Evolutionary conservation across 2,329 filamentous ascomycete genomes (phyloP).

Genomic region (Colletotrichum sp.): DNA sequence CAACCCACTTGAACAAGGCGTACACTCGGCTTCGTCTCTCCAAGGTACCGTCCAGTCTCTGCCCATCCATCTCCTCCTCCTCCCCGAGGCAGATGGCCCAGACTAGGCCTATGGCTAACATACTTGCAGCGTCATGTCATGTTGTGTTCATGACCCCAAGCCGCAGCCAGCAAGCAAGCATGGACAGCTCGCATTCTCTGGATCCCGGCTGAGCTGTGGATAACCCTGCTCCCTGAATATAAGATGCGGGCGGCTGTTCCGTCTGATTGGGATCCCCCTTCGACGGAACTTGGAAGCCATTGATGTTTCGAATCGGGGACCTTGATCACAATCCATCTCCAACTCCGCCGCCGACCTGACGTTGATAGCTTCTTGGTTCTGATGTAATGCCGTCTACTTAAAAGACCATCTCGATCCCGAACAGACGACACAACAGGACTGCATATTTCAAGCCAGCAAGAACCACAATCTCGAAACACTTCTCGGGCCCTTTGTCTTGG

Average conservation of each 20-base stretch:
- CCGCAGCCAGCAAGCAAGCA: not conserved
- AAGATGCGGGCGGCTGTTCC: not conserved
- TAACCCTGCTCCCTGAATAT: not conserved
- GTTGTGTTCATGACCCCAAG: slow-evolving; percentile 2
- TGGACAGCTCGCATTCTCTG: slow-evolving; percentile 1
- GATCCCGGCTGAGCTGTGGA: not conserved
- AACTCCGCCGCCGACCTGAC: slow-evolving; percentile 12
- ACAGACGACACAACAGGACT: not conserved
- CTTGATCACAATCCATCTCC: not conserved
- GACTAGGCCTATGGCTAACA: slow-evolving; percentile 4
- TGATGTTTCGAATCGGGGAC: slow-evolving; percentile 15
- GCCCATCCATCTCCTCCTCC: not conserved
- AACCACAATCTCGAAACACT: not conserved
- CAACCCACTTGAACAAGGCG: not conserved
- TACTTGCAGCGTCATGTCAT: slow-evolving; percentile 14
- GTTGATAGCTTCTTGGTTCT: not conserved
- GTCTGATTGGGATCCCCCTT: not conserved
- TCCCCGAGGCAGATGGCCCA: slow-evolving; percentile 7
- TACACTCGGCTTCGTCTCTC: not conserved
- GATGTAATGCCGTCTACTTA: not conserved
- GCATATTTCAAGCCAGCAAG: not conserved
- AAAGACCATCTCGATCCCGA: not conserved
- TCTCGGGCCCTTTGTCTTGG: not conserved
- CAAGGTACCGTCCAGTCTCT: not conserved
- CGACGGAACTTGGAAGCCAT: not conserved